A percentile compares a stretch with the other conserved stretches of the same genome.
Evolutionary conservation across 2,329 filamentous ascomycete genomes (phyloP).

Genomic region (Ophiostoma novo-ulmi): DNA sequence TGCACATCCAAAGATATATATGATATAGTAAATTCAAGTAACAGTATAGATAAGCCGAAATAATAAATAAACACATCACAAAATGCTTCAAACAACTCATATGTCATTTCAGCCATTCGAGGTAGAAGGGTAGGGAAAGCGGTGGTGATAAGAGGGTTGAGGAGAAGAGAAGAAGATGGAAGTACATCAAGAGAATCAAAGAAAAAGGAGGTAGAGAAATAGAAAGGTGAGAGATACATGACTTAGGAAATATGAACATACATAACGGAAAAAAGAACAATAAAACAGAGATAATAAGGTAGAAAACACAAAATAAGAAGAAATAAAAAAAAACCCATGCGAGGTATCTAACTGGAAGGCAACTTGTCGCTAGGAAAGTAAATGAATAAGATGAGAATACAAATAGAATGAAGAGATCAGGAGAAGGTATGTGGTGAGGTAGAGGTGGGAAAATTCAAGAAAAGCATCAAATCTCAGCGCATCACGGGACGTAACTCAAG

Average conservation of each 20-base stretch:
- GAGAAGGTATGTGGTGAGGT: not conserved
- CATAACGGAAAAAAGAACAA: not conserved
- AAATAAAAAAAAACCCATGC: conserved; percentile 6
- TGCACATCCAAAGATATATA: not conserved
- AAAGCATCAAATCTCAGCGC: conserved; percentile 13
- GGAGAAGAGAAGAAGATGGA: not conserved
- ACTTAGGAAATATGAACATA: conserved; percentile 7
- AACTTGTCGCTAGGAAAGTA: conserved; percentile 16
- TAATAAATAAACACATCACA: not conserved
- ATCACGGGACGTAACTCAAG: conserved; percentile 19
- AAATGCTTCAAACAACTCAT: conserved; percentile 21
- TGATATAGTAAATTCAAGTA: not conserved
- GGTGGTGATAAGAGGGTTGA: not conserved
- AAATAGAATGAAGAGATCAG: not conserved
- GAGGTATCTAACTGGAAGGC: conserved; percentile 18
- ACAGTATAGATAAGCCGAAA: not conserved
- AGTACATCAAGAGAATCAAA: conserved; percentile 14
- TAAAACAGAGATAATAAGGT: not conserved
- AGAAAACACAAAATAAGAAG: conserved; percentile 1
- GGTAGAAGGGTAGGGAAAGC: conserved; percentile 9
- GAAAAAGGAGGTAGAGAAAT: not conserved
- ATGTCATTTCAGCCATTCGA: conserved; percentile 25
- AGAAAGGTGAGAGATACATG: not conserved
- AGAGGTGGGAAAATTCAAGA: not conserved
- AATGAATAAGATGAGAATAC: not conserved